These are phyloP conservation scores for Cladorrhinum samala DNA, from an alignment of 495 filamentous ascomycete species.

Conservation along the genomic window DNA sequence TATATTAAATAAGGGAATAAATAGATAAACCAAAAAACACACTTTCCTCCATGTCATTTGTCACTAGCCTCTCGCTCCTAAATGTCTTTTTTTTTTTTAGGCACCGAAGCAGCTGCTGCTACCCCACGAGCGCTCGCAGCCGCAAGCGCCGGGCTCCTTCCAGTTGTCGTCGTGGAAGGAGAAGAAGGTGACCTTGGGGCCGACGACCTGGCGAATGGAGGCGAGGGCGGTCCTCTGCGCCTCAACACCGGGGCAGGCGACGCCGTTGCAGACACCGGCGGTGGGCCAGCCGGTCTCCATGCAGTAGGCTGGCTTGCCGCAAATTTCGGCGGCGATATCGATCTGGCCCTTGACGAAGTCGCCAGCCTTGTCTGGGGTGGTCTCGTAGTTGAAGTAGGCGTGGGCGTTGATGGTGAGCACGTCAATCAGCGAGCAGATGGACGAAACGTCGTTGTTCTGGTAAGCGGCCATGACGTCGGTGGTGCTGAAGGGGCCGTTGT, in stretches of 20 bases:
- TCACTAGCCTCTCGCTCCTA: too few species aligned
- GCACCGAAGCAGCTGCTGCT: constrained; percentile 46
- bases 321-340: constrained; percentile 56
- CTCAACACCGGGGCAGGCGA: constrained; percentile 55
- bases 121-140: constrained; percentile 79
- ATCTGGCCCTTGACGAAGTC: constrained; percentile 64
- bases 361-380: constrained; percentile 59
- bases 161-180: constrained; percentile 72
- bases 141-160: constrained; percentile 65
- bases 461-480: constrained; percentile 73
- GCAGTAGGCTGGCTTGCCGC: constrained; percentile 65
- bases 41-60: too few species aligned
- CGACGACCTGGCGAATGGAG: constrained; percentile 50
- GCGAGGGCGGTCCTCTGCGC: constrained; percentile 70
- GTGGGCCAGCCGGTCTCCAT: constrained; percentile 92
- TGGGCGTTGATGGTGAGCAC: constrained; percentile 79
- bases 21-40: constrained; percentile 12
- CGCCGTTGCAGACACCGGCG: constrained; percentile 60
- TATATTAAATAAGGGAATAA: constrained; percentile 1
- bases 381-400: constrained; percentile 80
- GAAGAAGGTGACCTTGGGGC: constrained; percentile 66
- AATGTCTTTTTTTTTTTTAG: constrained; percentile 20
- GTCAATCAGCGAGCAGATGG: constrained; percentile 69
- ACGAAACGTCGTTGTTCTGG: constrained; percentile 49
- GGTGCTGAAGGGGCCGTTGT: constrained; percentile 71